These are phyloP conservation scores for Aspergillus sparsus DNA, from an alignment of 495 filamentous ascomycete genomes.

Conservation along the genomic window DNA sequence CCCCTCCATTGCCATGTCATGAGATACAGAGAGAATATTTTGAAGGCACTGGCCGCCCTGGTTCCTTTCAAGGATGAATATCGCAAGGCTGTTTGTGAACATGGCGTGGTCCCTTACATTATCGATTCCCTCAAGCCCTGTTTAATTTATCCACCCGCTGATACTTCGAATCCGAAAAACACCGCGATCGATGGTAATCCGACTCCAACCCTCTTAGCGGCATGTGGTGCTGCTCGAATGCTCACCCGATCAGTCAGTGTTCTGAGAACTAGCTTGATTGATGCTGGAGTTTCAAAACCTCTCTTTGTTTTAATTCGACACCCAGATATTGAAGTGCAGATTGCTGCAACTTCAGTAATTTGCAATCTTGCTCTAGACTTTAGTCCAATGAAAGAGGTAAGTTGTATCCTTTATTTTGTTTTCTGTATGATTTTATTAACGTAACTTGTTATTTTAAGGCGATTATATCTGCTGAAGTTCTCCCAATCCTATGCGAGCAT, in stretches of 20 bases:
- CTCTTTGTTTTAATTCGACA: constrained; percentile 76
- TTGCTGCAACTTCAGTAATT: constrained; percentile 77
- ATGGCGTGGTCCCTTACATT: constrained; percentile 75
- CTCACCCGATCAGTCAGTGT: constrained; percentile 82
- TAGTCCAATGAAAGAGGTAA: constrained; percentile 85
- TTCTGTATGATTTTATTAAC: constrained; percentile 2
- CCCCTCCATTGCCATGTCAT: constrained; percentile 69
- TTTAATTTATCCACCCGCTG: constrained; percentile 36
- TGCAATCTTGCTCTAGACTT: constrained; percentile 84
- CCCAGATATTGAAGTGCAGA: constrained; percentile 75
- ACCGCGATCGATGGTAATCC: constrained; percentile 48
- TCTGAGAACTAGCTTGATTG: constrained; percentile 81
- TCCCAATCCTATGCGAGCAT: constrained; percentile 78
- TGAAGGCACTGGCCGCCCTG: constrained; percentile 77
- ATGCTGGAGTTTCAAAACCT: constrained; percentile 77
- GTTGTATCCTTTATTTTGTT: constrained; percentile 24
- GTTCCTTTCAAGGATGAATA: constrained; percentile 81
- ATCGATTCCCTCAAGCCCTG: constrained; percentile 76
- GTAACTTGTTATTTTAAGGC: constrained; percentile 46
- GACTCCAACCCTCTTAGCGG: constrained; percentile 75
- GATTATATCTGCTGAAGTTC: constrained; percentile 72
- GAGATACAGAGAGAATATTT: constrained; percentile 72
- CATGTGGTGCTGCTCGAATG: constrained; percentile 74
- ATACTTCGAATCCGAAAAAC: constrained; percentile 40
- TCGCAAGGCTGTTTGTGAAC: constrained; percentile 78